Evolutionary conservation across 176 grass and related monocot genomes (phyloP), one percentile per base, ranked within the genome.

Genomic region (Musa troglodytarum): DNA sequence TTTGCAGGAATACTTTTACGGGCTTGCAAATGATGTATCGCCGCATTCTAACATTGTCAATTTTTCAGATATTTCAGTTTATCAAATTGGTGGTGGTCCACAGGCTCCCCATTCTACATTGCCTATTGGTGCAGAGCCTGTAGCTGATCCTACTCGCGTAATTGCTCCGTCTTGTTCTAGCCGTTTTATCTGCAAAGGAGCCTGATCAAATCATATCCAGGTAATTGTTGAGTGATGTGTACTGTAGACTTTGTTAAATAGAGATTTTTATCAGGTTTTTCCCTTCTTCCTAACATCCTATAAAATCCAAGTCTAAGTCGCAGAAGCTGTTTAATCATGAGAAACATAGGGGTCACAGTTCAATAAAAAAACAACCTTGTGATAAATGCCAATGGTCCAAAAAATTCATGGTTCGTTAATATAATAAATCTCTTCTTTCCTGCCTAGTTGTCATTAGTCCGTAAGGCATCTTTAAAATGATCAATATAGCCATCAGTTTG

Each of bases 31-130:
- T 80, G 95, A 99, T 87, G 70, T 99, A 10, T 92, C 95, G 24
- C 90, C 95, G 56, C 95, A 92, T 73, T 93, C 95, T 78, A 99
- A 93, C 84, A 81, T 94, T 72, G 81, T 98, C 73, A 91, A 93
- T 71, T 98, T 98, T 70, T 84, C 78, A 75, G 90, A 98, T 66
- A 84, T 94, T 76, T 85, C 90, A 10, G 87, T 98, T 49, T 98
- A 84, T 59, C 87, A 82, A 80, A 87, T 94, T 82, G 95, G 95
- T 71, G 87, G 90, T 64, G 89, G 87, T n/a, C 90, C 92, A 65
- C 95, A 99, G 87, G 90, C 90, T 22, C 90, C 95, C 63, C 84
- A 84, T 9, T 99, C 95, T 50, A 90, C 90, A 74, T 61, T 98
- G 15, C 90, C 95, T 10, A 93, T 93, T 10, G 95, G 95, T 74